These are phyloP conservation scores for Pythium vanterpoolii DNA, from an alignment of 352 stramenopile species.

Conservation along the genomic window DNA sequence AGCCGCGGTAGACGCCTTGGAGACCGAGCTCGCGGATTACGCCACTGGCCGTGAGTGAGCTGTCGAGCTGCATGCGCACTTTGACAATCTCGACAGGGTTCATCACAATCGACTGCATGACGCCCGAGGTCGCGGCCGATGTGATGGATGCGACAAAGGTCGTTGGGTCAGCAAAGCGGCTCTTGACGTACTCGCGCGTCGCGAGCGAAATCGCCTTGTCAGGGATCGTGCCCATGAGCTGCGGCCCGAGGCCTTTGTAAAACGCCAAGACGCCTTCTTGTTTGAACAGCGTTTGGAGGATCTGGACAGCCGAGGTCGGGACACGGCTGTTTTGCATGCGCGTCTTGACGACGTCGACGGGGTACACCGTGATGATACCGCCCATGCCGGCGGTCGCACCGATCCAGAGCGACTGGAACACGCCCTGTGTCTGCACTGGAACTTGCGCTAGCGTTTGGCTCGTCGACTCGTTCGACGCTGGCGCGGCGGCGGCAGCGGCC, in stretches of 20 bases:
- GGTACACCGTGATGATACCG: slow-evolving; percentile 80
- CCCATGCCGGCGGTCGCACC: slow-evolving; percentile 75
- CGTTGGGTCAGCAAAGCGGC: slow-evolving; percentile 68
- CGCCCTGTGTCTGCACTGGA: slow-evolving; percentile 38
- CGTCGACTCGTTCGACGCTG: too few relatives aligned
- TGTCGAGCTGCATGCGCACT: slow-evolving; percentile 82
- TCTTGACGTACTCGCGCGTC: slow-evolving; percentile 76
- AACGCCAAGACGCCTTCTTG: slow-evolving; percentile 64
- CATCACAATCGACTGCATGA: slow-evolving; percentile 79
- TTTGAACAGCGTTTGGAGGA: slow-evolving; percentile 56
- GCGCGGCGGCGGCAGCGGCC: neutral
- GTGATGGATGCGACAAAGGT: slow-evolving; percentile 67
- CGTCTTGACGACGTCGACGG: slow-evolving; percentile 83
- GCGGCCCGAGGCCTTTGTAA: slow-evolving; percentile 75
- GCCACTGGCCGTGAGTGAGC: slow-evolving; percentile 43
- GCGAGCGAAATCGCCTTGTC: slow-evolving; percentile 81
- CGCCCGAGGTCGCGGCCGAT: slow-evolving; percentile 60
- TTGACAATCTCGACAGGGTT: slow-evolving; percentile 84
- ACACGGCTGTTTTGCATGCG: slow-evolving; percentile 77
- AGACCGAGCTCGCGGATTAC: slow-evolving; percentile 65
- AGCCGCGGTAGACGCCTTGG: slow-evolving; percentile 66
- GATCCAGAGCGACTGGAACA: slow-evolving; percentile 82
- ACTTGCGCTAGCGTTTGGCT: too few relatives aligned
- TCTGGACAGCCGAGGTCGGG: slow-evolving; percentile 46
- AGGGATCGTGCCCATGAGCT: slow-evolving; percentile 69